These are phyloP conservation scores for Fusarium hainanense DNA, from an alignment of 2,329 filamentous ascomycete genomes.

Conservation along the genomic window DNA sequence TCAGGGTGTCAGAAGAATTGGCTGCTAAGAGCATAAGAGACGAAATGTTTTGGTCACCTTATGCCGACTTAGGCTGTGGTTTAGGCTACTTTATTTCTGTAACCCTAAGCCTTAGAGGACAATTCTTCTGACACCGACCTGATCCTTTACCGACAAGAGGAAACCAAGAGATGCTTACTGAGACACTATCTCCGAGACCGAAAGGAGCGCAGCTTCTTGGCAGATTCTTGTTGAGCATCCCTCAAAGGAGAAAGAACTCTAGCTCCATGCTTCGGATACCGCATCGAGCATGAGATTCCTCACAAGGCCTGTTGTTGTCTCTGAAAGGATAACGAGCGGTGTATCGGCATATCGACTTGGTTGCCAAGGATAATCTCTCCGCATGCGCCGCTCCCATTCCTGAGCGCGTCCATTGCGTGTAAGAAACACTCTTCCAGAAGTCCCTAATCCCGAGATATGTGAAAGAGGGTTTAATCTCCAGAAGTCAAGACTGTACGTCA, in stretches of 20 bases:
- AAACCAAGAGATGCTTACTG: slow-evolving; percentile 12
- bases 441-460: slow-evolving; percentile 11
- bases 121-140: too few relatives aligned
- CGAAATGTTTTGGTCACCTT: too few relatives aligned
- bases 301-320: neutral
- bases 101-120: too few relatives aligned
- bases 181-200: slow-evolving; percentile 19
- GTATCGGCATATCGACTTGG: neutral
- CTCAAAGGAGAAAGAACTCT: slow-evolving; percentile 16
- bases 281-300: neutral
- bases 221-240: slow-evolving; percentile 14
- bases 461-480: slow-evolving; percentile 2
- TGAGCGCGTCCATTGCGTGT: slow-evolving; percentile 22
- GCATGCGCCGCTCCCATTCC: slow-evolving; percentile 29
- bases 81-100: too few relatives aligned
- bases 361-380: slow-evolving; percentile 19
- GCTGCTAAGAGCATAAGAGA: too few relatives aligned
- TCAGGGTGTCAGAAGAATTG: too few relatives aligned
- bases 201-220: neutral
- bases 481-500: slow-evolving; percentile 14
- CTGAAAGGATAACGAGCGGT: neutral
- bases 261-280: neutral
- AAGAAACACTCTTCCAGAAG: slow-evolving; percentile 6
- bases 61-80: too few relatives aligned
- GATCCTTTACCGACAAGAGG: neutral